Evolutionary conservation across 768 basidiomycete genomes (phyloP).

Genomic region (Russula vinacea): DNA sequence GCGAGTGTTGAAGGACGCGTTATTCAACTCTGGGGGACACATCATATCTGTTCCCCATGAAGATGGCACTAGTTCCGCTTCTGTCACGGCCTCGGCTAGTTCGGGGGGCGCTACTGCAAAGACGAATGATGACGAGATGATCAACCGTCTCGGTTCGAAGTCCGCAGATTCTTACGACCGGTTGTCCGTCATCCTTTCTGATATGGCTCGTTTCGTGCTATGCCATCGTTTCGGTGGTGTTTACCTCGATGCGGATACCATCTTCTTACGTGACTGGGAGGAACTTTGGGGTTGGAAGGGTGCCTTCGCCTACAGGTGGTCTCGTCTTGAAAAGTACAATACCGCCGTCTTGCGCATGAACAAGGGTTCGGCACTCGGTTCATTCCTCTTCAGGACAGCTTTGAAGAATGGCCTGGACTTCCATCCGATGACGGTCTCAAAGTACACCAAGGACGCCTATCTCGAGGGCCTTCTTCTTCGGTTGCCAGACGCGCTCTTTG

Average conservation of each 20-base stretch:
- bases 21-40: conserved; percentile 87
- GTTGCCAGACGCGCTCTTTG: conserved; percentile 93
- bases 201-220: conserved; percentile 97
- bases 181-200: conserved; percentile 88
- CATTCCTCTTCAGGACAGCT: conserved; percentile 91
- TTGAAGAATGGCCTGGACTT: conserved; percentile 93
- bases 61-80: conserved; percentile 40
- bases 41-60: conserved; percentile 61
- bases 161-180: conserved; percentile 86
- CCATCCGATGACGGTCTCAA: conserved; percentile 93
- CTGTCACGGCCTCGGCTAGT: conserved; percentile 29
- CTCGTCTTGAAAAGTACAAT: conserved; percentile 88
- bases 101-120: conserved; percentile 22
- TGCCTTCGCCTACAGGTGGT: conserved; percentile 97
- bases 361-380: conserved; percentile 87
- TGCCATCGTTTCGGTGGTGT: conserved; percentile 95
- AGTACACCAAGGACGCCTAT: conserved; percentile 86
- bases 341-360: conserved; percentile 94
- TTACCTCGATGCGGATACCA: conserved; percentile 95
- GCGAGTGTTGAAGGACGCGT: conserved; percentile 66
- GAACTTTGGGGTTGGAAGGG: conserved; percentile 97
- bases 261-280: conserved; percentile 97
- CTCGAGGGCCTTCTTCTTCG: conserved; percentile 80
- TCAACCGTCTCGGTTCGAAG: conserved; percentile 85
- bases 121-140: conserved; percentile 47